phyloP scores from a whole-genome alignment of 768 basidiomycete genomes.

The Psilocybe cyanescens region DNA sequence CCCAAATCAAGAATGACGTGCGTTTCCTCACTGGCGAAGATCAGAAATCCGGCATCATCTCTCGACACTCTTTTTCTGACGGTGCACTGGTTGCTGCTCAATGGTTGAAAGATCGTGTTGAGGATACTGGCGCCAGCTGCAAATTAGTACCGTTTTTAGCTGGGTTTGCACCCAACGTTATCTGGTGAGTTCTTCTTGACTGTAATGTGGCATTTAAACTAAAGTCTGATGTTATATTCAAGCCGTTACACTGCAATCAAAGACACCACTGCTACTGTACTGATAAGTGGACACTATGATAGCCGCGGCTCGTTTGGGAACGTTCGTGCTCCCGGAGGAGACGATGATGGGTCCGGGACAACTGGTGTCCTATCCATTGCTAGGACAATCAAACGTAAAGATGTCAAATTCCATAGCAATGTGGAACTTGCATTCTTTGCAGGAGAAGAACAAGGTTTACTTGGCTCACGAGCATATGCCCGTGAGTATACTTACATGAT shows the following conservation, averaged over 20 bases:
- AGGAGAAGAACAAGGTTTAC: constrained; percentile 90
- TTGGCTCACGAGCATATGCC: constrained; percentile 81
- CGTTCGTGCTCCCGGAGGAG: constrained; percentile 59
- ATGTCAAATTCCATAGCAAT: constrained; percentile 72
- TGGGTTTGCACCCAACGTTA: constrained; percentile 86
- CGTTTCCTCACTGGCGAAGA: constrained; percentile 88
- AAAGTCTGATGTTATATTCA: background rate
- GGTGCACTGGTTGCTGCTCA: constrained; percentile 68
- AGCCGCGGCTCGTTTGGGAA: constrained; percentile 88
- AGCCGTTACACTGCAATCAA: constrained; percentile 63
- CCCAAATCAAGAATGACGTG: constrained; percentile 71
- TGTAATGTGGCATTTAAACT: background rate
- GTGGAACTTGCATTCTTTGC: constrained; percentile 86
- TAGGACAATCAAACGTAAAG: constrained; percentile 66
- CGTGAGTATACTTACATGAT: constrained; percentile 46
- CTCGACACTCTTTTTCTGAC: constrained; percentile 80
- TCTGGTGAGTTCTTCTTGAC: constrained; percentile 60
- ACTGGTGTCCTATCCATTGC: constrained; percentile 82
- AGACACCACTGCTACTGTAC: constrained; percentile 63
- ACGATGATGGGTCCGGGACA: constrained; percentile 62
- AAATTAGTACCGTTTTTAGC: constrained; percentile 63
- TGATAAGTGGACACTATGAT: constrained; percentile 90
- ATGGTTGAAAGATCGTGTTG: constrained; percentile 77
- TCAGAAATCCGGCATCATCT: constrained; percentile 67
- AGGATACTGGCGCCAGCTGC: constrained; percentile 78